Base-by-base conservation (phyloP, 2,329 filamentous ascomycete genomes). In the Cercospora nicotianae region DNA sequence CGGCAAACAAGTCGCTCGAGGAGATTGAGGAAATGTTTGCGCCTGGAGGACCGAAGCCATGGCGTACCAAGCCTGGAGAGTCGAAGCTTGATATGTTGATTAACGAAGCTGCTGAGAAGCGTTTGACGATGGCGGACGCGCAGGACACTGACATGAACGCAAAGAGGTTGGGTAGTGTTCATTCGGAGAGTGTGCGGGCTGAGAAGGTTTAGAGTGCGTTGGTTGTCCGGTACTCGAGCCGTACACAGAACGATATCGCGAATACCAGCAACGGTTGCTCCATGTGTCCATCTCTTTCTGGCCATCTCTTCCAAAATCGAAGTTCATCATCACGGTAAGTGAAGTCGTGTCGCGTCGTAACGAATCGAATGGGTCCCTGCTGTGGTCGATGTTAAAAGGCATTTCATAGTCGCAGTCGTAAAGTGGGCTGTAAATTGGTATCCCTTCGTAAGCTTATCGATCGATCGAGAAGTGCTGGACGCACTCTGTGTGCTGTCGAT, bases 1-100 rank as follows among this genome's bases (percentile, higher is more conserved):
- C 79, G 12, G 76, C 75, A 48, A 72, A 76, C 26, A 80, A 81
- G 70, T 77, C 76, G 0, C 73, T 81, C 9, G 80, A 81, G 60
- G 79, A 81, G 28, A 74, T 81, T 33, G 80, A 81, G 67, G 75
- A 78, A 64, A 68, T 80, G 69, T 81, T 81, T 68, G 74, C 74
- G 33, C 48, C 73, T 16, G 74, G 75, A 13, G 77, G 77, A 2
- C 77, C 78, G 9, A 75, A 72, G 67, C 71, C 79, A 18, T 81
- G 79, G 79, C 69, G 77, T 64, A 81, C 79, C 1, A 77, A 75
- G 69, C 76, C 76, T 48, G 79, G 78, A 5, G 67, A 78, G 18
- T 77, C 75, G 5, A 70, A 73, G 57, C 68, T 81, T 5, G 76
- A 79, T 30, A 69, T 67, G 5, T 71, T 70, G 48, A 58, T 74